Conservation (phyloP, 768 basidiomycete genomes). For the Podaxis sp. region DNA sequence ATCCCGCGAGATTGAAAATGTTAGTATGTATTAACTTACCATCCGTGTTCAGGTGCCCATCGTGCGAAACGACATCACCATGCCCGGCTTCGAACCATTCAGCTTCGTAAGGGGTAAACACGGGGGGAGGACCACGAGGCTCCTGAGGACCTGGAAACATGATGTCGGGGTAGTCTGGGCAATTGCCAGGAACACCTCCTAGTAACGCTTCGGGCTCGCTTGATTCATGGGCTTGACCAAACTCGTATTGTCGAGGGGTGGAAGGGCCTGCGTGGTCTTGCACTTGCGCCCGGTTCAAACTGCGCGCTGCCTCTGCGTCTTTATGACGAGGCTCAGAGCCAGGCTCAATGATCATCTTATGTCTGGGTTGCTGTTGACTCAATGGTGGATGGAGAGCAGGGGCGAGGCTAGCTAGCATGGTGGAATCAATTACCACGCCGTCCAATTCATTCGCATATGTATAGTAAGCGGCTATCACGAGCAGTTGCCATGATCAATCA, state of each 20-base stretch:
- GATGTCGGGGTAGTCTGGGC: neutral
- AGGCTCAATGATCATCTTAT: neutral
- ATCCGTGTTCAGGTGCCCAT: constrained; percentile 63
- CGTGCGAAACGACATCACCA: constrained; percentile 65
- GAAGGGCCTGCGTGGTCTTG: neutral
- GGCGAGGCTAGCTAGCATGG: neutral
- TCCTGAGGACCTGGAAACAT: neutral
- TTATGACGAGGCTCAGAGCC: neutral
- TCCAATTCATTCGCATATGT: neutral
- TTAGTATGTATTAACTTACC: constrained; percentile 25
- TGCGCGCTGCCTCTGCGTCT: neutral
- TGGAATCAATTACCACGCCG: neutral
- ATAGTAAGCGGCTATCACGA: neutral
- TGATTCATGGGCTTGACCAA: neutral
- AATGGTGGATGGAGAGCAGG: neutral
- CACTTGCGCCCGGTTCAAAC: neutral
- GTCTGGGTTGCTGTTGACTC: neutral
- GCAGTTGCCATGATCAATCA: neutral
- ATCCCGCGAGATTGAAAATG: neutral
- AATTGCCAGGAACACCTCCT: neutral
- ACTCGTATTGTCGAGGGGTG: neutral
- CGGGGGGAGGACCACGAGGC: constrained; percentile 51
- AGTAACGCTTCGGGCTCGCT: neutral
- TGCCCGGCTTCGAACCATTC: constrained; percentile 44
- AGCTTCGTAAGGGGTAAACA: constrained; percentile 60